Percentiles rank a stretch among this genome's conserved stretches.
Evolutionary conservation across 129 eudicot genomes (phyloP).

Genomic region (Heracleum sosnowskyi): DNA sequence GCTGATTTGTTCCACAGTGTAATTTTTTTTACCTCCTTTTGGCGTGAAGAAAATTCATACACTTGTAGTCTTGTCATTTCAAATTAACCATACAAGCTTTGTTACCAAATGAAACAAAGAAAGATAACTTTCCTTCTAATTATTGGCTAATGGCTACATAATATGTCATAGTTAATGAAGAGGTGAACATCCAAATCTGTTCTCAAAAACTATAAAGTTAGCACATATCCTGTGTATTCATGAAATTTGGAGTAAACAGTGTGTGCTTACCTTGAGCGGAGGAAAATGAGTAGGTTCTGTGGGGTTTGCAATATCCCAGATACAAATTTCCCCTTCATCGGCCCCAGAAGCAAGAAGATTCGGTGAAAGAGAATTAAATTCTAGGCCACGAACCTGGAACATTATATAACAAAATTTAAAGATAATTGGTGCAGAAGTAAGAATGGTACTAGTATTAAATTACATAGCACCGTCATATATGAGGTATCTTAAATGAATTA

Average conservation of each 20-base stretch:
- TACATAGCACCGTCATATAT: not conserved
- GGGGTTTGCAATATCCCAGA: slow-evolving; percentile 90
- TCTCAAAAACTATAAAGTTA: not conserved
- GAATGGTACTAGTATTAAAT: not conserved
- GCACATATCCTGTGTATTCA: not conserved
- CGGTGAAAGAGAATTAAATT: slow-evolving; percentile 72
- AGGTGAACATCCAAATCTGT: not conserved
- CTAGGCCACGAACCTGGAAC: slow-evolving; percentile 93
- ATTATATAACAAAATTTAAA: not conserved
- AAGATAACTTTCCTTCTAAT: not conserved
- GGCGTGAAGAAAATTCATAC: too few relatives aligned
- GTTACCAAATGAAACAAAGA: not conserved
- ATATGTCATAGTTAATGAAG: not conserved
- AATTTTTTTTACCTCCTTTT: too few relatives aligned
- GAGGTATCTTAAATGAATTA: slow-evolving; percentile 9
- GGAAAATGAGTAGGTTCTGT: slow-evolving; percentile 77
- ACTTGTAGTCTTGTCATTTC: not conserved
- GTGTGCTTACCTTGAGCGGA: slow-evolving; percentile 60
- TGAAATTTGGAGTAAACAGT: not conserved
- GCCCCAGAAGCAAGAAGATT: slow-evolving; percentile 98
- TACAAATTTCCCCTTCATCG: slow-evolving; percentile 96
- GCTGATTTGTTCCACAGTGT: too few relatives aligned
- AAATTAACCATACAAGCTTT: not conserved
- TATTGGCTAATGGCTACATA: not conserved
- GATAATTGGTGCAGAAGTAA: not conserved